phyloP scores from a whole-genome alignment of 2,329 filamentous ascomycete genomes.

The Chaetomiaceae sp. region DNA sequence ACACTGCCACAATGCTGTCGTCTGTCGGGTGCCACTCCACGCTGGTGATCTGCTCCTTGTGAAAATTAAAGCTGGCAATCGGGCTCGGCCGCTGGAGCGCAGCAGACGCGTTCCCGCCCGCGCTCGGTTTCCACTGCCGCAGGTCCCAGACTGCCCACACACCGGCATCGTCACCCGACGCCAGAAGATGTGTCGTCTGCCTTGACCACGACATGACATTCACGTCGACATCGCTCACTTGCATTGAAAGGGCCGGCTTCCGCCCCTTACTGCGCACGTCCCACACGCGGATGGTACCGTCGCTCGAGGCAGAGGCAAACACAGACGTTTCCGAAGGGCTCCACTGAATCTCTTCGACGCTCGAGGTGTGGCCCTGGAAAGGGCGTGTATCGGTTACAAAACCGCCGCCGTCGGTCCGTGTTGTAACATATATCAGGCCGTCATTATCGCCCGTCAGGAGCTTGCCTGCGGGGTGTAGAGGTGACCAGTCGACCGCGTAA shows the following conservation, averaged over 20 bases:
- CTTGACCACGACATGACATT: slow-evolving; percentile 96
- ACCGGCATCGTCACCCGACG: slow-evolving; percentile 88
- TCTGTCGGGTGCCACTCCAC: slow-evolving; percentile 98
- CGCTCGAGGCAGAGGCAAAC: slow-evolving; percentile 88
- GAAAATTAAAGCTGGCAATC: slow-evolving; percentile 91
- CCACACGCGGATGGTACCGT: slow-evolving; percentile 95
- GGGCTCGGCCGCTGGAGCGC: slow-evolving; percentile 60
- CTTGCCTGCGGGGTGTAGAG: slow-evolving; percentile 72
- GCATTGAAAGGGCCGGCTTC: slow-evolving; percentile 80
- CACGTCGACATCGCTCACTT: slow-evolving; percentile 79
- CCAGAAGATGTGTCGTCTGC: slow-evolving; percentile 82
- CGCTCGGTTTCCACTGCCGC: slow-evolving; percentile 80
- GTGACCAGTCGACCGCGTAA: slow-evolving; percentile 97
- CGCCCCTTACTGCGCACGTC: slow-evolving; percentile 87
- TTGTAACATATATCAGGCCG: slow-evolving; percentile 84
- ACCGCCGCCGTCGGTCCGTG: slow-evolving; percentile 78
- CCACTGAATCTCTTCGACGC: slow-evolving; percentile 95
- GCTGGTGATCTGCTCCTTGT: slow-evolving; percentile 93
- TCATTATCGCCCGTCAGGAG: slow-evolving; percentile 88
- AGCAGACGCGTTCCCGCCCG: slow-evolving; percentile 35
- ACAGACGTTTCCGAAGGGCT: slow-evolving; percentile 89
- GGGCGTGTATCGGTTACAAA: slow-evolving; percentile 83
- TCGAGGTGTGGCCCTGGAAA: slow-evolving; percentile 78
- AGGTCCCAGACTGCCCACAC: slow-evolving; percentile 96
- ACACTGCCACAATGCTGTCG: slow-evolving; percentile 90